Evolutionary conservation across 1,139 yeast species (phyloP).

Genomic region (Diutina neorugosa): DNA sequence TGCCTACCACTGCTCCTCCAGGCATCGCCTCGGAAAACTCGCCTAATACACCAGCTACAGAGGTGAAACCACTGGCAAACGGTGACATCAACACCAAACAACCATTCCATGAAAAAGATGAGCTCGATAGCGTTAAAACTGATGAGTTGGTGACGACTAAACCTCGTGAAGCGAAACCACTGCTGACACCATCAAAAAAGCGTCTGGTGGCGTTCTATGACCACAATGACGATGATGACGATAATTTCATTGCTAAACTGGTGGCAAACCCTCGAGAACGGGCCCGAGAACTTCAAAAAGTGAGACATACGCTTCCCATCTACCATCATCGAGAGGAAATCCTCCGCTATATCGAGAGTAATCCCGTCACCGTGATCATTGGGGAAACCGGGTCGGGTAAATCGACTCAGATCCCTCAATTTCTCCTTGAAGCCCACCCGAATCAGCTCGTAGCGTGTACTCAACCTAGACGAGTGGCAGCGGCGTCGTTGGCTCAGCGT

Average conservation of each 20-base stretch:
- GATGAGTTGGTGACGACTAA: background rate
- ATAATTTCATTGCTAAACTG: constrained; percentile 5
- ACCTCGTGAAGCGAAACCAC: background rate
- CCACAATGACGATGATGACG: constrained; percentile 18
- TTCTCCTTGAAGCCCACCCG: constrained; percentile 37
- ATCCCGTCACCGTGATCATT: constrained; percentile 67
- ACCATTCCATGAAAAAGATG: background rate
- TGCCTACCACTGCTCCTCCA: too few relatives aligned
- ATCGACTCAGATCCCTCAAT: constrained; percentile 95
- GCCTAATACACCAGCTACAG: background rate
- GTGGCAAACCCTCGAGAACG: background rate
- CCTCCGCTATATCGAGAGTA: constrained; percentile 36
- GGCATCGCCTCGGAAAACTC: constrained; percentile 6
- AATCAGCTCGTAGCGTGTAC: constrained; percentile 71
- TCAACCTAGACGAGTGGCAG: constrained; percentile 97
- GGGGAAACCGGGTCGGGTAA: constrained; percentile 99
- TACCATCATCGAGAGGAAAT: constrained; percentile 16
- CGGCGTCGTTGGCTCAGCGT: constrained; percentile 84
- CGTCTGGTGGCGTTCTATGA: constrained; percentile 8
- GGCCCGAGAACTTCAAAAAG: background rate
- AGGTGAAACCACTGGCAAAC: background rate
- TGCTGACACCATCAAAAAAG: background rate
- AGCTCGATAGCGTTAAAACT: background rate
- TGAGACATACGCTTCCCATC: background rate
- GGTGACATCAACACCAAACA: background rate